Evolutionary conservation across 768 basidiomycete genomes (phyloP), one percentile per base, ranked within the genome.

Genomic region (Collybia sordida): DNA sequence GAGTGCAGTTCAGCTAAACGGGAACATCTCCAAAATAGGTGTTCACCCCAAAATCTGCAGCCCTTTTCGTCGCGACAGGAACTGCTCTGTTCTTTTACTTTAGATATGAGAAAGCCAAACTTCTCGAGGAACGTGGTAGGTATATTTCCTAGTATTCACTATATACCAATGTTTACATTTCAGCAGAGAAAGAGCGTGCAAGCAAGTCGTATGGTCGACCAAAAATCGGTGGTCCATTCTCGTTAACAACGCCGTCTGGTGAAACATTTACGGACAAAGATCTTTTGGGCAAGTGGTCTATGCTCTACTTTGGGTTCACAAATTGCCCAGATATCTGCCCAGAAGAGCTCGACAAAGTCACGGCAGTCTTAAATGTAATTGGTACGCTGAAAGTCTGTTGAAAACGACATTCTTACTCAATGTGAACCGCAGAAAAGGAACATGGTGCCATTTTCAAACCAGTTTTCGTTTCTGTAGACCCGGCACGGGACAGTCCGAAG

Each of bases 311-410:
- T 69, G 97, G 97, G n/a, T 99, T 98, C 74, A 95, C 96, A 24
- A 96, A 99, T 68, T 99, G 97, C 69, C 96, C 97, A 5, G 97
- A 99, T 68, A 98, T 99, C 47, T 99, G 97, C 64, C 97, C 97
- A 1, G 91, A 95, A 47, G 96, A 98, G 70, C 77, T 99, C 23
- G 97, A 99, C 74, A 98, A 98, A 74, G 83, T 98, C 72, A 84
- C 88, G 11, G 75, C 70, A 0, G 85, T 94, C 15, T 75, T 98
- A 37, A 77, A 87, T 25, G 68, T 75, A 42, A 73, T 92, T 47
- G 86, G 93, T 92, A 56, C 53, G 88, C 22, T 41, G n/a, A 9
- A n/a, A 12, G 7, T 46, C 9, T 28, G 8, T 23, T 18, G 18
- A 5, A 6, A 24, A 14, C n/a, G 21, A 11, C 22, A n/a, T 28